Percentiles rank a stretch among this genome's conserved stretches.
Conservation (phyloP, 257 asterid genomes). For the Petrea volubilis region DNA sequence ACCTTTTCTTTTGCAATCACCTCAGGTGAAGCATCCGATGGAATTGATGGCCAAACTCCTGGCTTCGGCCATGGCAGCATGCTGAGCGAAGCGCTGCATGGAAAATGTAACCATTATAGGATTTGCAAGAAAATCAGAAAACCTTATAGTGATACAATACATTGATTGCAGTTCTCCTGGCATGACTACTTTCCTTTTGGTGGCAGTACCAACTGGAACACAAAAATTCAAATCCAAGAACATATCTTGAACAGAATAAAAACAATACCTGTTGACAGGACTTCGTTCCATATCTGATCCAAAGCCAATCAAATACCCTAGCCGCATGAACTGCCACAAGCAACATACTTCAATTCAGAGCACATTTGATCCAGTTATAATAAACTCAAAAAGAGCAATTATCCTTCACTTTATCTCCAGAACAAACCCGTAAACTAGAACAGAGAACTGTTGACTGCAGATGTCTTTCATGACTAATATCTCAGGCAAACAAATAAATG, state of each 20-base stretch:
- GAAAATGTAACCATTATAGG: conserved; percentile 15
- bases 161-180: conserved; percentile 12
- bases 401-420: conserved; percentile 1
- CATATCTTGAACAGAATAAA: background rate
- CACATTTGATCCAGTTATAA: conserved; percentile 16
- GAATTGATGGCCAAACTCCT: conserved; percentile 95
- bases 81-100: conserved; percentile 92
- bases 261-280: conserved; percentile 87
- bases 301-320: conserved; percentile 92
- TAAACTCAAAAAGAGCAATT: conserved; percentile 8
- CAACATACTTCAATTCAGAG: conserved; percentile 33
- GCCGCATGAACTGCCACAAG: conserved; percentile 91
- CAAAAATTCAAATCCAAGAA: background rate
- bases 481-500: background rate
- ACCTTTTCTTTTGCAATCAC: conserved; percentile 97
- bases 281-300: conserved; percentile 85
- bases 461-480: conserved; percentile 22
- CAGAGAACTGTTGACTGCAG: background rate
- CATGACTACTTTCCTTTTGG: conserved; percentile 18
- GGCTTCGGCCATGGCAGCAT: conserved; percentile 99
- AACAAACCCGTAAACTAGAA: conserved; percentile 1
- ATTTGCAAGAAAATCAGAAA: conserved; percentile 27
- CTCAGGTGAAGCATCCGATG: conserved; percentile 79
- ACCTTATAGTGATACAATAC: conserved; percentile 1
- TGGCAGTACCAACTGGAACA: conserved; percentile 15